A percentile compares a stretch with the other conserved stretches of the same genome.
Conservation (phyloP, 176 grass and related monocot genomes). For the Themeda triandra region DNA sequence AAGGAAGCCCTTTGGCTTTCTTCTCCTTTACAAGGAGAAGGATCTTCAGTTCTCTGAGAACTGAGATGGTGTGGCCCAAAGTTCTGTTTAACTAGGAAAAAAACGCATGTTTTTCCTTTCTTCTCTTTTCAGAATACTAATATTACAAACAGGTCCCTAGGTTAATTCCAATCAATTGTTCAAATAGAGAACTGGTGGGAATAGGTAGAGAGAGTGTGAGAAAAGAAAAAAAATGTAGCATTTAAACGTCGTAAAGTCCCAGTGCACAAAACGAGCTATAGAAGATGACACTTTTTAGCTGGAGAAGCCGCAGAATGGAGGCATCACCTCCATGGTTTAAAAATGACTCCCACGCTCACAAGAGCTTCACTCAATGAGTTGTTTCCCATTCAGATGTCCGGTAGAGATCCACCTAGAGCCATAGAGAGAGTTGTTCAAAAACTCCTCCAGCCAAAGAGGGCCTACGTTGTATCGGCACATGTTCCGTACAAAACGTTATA, state of each 20-base stretch:
- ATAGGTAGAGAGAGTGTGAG: not conserved
- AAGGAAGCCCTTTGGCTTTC: not conserved
- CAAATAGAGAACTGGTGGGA: not conserved
- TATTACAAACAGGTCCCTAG: not conserved
- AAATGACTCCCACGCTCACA: too few relatives aligned
- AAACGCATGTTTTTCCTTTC: not conserved
- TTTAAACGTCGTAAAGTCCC: not conserved
- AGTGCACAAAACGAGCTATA: not conserved
- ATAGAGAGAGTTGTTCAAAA: not conserved
- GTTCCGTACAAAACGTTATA: not conserved
- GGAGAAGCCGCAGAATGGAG: not conserved
- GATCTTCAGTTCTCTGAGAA: not conserved
- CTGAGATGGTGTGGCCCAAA: not conserved
- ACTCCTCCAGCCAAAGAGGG: not conserved
- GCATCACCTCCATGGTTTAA: too few relatives aligned
- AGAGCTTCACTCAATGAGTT: too few relatives aligned
- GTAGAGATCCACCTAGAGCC: not conserved
- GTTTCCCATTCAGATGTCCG: too few relatives aligned
- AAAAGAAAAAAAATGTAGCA: not conserved
- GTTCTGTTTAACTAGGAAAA: conserved; percentile 28
- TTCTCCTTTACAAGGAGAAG: not conserved
- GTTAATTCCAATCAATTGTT: not conserved
- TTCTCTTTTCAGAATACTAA: not conserved
- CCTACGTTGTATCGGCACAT: not conserved
- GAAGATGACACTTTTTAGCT: not conserved